Conservation (phyloP, 768 basidiomycete species). For the Lentinula raphanica region DNA sequence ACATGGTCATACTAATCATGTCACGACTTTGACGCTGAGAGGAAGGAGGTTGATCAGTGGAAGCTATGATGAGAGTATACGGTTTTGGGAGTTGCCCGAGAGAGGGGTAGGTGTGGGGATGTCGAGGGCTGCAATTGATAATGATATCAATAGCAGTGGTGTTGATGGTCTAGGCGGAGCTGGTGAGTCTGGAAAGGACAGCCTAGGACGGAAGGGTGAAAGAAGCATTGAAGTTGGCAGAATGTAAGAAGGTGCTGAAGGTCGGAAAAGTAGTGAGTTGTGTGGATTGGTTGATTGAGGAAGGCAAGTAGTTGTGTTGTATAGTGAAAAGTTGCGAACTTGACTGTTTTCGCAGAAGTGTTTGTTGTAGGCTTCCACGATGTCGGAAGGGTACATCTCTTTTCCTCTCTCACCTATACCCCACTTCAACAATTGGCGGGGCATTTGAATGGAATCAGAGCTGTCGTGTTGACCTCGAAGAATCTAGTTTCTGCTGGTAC, state of each 20-base stretch:
- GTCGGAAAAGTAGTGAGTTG: constrained; percentile 91
- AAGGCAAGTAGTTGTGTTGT: constrained; percentile 41
- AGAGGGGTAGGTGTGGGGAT: constrained; percentile 13
- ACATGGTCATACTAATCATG: constrained; percentile 82
- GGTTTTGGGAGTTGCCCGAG: constrained; percentile 76
- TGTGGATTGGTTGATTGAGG: constrained; percentile 78
- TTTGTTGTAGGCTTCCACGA: constrained; percentile 93
- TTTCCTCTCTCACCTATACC: constrained; percentile 78
- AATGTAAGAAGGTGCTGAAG: constrained; percentile 67
- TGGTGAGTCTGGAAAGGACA: constrained; percentile 16
- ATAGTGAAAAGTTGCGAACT: constrained; percentile 4
- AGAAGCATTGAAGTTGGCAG: constrained; percentile 35
- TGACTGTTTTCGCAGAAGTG: constrained; percentile 49
- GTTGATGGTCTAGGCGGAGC: too few species aligned
- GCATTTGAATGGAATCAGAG: constrained; percentile 85
- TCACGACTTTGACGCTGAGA: constrained; percentile 72
- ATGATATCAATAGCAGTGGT: background rate
- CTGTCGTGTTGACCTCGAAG: constrained; percentile 79
- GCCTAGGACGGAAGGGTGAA: constrained; percentile 26
- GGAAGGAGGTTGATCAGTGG: constrained; percentile 84
- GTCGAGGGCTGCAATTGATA: constrained; percentile 12
- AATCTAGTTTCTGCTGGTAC: constrained; percentile 82
- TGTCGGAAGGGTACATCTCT: constrained; percentile 89
- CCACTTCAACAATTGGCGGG: constrained; percentile 81
- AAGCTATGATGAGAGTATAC: constrained; percentile 87